phyloP scores from a whole-genome alignment of 768 basidiomycete species.

The Russula brevipes region DNA sequence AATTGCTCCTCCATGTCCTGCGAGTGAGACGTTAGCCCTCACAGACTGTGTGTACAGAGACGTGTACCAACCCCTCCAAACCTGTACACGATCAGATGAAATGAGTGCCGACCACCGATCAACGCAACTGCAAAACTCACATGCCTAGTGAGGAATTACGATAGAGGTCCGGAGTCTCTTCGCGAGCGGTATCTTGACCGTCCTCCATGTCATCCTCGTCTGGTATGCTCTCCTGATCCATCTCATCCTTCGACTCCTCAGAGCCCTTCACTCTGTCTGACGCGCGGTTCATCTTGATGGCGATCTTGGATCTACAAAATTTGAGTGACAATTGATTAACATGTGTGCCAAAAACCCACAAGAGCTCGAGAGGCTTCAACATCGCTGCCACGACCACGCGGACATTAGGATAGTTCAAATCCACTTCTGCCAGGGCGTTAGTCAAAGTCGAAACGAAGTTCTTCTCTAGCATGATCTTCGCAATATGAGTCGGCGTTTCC shows the following conservation, averaged over 20 bases:
- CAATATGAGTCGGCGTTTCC: constrained; percentile 85
- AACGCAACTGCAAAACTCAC: constrained; percentile 40
- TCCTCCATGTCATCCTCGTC: constrained; percentile 54
- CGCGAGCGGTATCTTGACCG: constrained; percentile 57
- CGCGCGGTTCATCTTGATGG: constrained; percentile 94
- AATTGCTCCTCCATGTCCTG: constrained; percentile 88
- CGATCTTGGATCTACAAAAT: constrained; percentile 73
- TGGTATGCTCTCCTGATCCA: constrained; percentile 45
- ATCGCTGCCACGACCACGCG: constrained; percentile 81
- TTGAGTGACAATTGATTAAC: background rate
- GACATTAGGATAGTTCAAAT: constrained; percentile 92
- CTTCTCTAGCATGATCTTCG: constrained; percentile 98
- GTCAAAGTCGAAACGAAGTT: constrained; percentile 89
- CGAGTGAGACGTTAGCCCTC: constrained; percentile 22
- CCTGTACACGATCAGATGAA: constrained; percentile 30
- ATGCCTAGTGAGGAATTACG: constrained; percentile 95
- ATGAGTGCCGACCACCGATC: constrained; percentile 4
- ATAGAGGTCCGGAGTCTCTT: constrained; percentile 90
- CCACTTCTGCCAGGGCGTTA: constrained; percentile 82
- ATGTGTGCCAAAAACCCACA: constrained; percentile 50
- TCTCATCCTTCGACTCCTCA: constrained; percentile 42
- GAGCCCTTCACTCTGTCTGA: constrained; percentile 57
- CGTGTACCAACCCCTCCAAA: constrained; percentile 69
- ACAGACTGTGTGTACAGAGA: constrained; percentile 3
- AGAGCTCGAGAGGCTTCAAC: constrained; percentile 79